Evolutionary conservation across 805 yeast genomes (phyloP).

Genomic region (Wickerhamiella allomyrinae): DNA sequence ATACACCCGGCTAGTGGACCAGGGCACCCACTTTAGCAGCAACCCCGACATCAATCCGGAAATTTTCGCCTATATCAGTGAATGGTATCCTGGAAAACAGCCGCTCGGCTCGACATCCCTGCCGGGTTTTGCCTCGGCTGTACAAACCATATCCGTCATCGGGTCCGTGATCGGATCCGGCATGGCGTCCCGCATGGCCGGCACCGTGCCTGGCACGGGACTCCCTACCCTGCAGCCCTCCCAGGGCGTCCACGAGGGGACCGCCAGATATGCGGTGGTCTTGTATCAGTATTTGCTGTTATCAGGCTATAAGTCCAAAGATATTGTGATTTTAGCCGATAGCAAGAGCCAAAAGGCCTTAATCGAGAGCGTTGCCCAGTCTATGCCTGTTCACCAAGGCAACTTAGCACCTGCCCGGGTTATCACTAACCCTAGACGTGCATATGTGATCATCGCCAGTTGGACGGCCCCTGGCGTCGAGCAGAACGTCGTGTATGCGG

Average conservation of each 20-base stretch:
- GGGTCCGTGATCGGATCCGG: not conserved
- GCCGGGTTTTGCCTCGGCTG: not conserved
- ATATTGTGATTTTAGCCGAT: constrained; percentile 31
- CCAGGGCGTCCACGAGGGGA: constrained; percentile 22
- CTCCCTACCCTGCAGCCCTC: constrained; percentile 19
- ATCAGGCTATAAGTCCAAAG: constrained; percentile 29
- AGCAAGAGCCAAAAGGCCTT: constrained; percentile 30
- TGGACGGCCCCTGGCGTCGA: not conserved
- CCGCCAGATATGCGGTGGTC: constrained; percentile 35
- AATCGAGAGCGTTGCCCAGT: constrained; percentile 28
- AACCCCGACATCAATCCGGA: not conserved
- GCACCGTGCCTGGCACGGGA: too few relatives aligned
- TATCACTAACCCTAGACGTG: not conserved
- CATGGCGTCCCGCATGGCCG: too few relatives aligned
- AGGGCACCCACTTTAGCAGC: not conserved
- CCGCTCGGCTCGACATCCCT: not conserved
- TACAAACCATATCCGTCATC: not conserved
- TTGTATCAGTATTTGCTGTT: constrained; percentile 34
- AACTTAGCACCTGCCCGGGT: too few relatives aligned
- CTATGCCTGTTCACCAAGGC: too few relatives aligned
- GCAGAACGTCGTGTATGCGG: not conserved
- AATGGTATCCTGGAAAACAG: not conserved
- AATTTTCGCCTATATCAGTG: not conserved
- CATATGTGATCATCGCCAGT: not conserved
- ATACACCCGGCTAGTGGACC: not conserved